A percentile compares a stretch with the other conserved stretches of the same genome.
Evolutionary conservation across 2,329 filamentous ascomycete genomes (phyloP).

Genomic region (Falciphora oryzae): DNA sequence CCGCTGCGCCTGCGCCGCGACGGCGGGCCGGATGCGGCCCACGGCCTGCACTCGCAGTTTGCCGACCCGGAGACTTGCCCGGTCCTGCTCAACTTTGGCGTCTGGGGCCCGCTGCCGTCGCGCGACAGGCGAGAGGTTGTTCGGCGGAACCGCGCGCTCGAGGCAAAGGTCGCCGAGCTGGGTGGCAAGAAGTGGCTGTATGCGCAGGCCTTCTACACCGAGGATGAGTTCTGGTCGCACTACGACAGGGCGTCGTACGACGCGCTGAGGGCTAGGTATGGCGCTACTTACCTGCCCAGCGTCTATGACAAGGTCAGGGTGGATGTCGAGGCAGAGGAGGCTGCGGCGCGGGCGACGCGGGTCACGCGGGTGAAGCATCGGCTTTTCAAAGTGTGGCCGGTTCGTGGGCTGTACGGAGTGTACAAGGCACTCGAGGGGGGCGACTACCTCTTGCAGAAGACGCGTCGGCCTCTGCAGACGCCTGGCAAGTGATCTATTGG

Average conservation of each 20-base stretch:
- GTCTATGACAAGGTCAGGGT: conserved; percentile 65
- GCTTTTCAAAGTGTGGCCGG: conserved; percentile 33
- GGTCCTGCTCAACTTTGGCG: conserved; percentile 52
- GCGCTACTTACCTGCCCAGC: conserved; percentile 52
- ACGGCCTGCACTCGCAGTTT: conserved; percentile 44
- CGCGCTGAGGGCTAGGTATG: conserved; percentile 49
- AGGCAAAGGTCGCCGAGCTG: conserved; percentile 34
- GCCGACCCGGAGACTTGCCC: conserved; percentile 24
- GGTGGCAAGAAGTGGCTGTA: conserved; percentile 60
- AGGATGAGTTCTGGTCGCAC: conserved; percentile 62
- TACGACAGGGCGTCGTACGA: conserved; percentile 59
- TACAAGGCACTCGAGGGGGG: conserved; percentile 37
- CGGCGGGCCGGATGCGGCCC: conserved; percentile 29
- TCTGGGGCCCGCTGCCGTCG: conserved; percentile 48
- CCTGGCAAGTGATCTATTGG: not conserved
- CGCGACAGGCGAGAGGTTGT: conserved; percentile 40
- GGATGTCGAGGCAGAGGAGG: conserved; percentile 30
- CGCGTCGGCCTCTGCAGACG: not conserved
- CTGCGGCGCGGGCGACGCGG: conserved; percentile 22
- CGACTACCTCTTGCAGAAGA: conserved; percentile 39
- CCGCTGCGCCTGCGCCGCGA: conserved; percentile 41
- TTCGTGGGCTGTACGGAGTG: conserved; percentile 41
- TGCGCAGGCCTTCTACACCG: conserved; percentile 61
- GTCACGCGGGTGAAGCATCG: conserved; percentile 26
- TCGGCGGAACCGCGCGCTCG: conserved; percentile 51